Conservation (phyloP, 257 asterid species). For the Solanum habrochaites region DNA sequence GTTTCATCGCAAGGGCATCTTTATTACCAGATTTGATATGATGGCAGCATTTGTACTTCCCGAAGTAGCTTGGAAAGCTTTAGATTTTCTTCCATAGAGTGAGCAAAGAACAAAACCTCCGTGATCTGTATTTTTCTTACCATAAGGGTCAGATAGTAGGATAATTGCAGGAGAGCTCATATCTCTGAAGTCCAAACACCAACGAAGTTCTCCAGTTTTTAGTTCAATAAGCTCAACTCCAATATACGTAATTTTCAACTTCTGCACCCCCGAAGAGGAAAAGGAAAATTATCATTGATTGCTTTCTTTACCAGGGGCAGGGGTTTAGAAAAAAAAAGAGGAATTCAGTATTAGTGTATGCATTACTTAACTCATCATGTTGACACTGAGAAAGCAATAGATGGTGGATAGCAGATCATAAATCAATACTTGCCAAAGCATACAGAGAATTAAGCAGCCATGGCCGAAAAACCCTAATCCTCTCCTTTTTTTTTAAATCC, state of each 20-base stretch:
- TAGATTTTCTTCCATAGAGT: constrained; percentile 90
- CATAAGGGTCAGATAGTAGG: constrained; percentile 70
- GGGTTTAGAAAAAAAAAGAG: background rate
- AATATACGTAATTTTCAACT: constrained; percentile 74
- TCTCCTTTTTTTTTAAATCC: background rate
- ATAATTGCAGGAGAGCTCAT: constrained; percentile 86
- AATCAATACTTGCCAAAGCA: background rate
- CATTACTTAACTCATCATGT: background rate
- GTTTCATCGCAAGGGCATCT: background rate
- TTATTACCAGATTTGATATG: constrained; percentile 56
- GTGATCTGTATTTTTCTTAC: constrained; percentile 62
- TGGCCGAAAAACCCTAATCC: background rate
- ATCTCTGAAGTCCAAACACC: constrained; percentile 99
- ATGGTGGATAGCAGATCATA: background rate
- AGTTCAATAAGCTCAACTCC: constrained; percentile 83
- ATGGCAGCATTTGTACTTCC: constrained; percentile 72
- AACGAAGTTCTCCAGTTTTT: constrained; percentile 84
- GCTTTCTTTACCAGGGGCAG: background rate
- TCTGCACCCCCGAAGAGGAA: constrained; percentile 32
- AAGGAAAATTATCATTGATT: background rate
- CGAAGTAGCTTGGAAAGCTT: constrained; percentile 97
- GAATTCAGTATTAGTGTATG: background rate
- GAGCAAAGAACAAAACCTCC: constrained; percentile 89
- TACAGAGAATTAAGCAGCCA: background rate
- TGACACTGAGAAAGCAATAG: background rate